A percentile compares a stretch with the other conserved stretches of the same genome.
Conservation (phyloP, 2,329 filamentous ascomycete species). For the Pseudocercospora fuligena region DNA sequence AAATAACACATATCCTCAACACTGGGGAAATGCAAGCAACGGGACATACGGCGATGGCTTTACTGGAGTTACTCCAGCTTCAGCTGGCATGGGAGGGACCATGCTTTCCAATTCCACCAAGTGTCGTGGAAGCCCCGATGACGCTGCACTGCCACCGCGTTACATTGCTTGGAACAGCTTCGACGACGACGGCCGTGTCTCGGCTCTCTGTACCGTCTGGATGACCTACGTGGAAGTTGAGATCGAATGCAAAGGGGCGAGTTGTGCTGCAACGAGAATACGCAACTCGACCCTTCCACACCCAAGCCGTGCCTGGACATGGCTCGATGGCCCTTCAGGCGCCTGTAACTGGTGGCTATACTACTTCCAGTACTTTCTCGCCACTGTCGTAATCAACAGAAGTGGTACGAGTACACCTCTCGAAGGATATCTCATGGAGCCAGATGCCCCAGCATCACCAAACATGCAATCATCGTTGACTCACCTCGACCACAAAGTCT, state of each 20-base stretch:
- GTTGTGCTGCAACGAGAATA: background rate
- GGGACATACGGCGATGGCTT: background rate
- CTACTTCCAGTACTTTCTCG: slow-evolving; percentile 5
- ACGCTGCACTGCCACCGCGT: slow-evolving; percentile 1
- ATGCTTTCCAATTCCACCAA: background rate
- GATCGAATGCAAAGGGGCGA: background rate
- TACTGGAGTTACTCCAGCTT: background rate
- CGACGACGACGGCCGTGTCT: background rate
- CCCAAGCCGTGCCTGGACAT: slow-evolving; percentile 4
- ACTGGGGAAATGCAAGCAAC: background rate
- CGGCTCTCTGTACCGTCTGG: slow-evolving; percentile 5
- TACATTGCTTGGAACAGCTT: slow-evolving; percentile 7
- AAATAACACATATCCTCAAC: background rate
- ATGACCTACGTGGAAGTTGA: slow-evolving; percentile 12
- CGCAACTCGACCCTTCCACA: slow-evolving; percentile 9
- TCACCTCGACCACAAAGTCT: background rate
- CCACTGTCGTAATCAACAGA: background rate
- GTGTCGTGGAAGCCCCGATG: background rate
- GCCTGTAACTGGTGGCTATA: slow-evolving; percentile 1
- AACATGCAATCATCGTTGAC: background rate
- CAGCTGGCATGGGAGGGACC: background rate
- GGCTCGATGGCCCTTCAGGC: slow-evolving; percentile 2
- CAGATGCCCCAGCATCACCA: slow-evolving; percentile 8
- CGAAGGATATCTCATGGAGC: slow-evolving; percentile 12
- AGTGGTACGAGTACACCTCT: background rate